Conservation (phyloP, 1,139 yeast genomes). For the Arxiozyma telluris region DNA sequence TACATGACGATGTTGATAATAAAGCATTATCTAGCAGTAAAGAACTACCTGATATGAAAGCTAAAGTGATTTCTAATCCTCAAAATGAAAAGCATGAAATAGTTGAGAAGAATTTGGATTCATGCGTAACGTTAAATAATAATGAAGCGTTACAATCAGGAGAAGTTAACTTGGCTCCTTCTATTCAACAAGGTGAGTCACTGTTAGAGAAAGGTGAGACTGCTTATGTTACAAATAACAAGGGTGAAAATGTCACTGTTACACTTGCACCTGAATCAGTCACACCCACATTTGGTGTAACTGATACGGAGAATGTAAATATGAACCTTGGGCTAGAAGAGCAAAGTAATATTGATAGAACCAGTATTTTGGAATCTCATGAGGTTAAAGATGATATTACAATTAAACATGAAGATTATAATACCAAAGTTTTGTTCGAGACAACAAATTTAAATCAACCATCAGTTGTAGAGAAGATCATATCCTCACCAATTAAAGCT, state of each 20-base stretch:
- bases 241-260: too few species aligned
- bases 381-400: neutral
- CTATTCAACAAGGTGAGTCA: neutral
- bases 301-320: neutral
- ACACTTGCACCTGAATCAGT: neutral
- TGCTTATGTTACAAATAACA: neutral
- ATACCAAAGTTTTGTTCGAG: neutral
- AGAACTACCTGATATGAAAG: neutral
- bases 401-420: too few species aligned
- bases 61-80: neutral
- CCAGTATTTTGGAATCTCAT: neutral
- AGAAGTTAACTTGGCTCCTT: too few species aligned
- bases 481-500: conserved; percentile 14
- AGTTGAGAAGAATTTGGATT: neutral
- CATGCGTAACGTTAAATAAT: neutral
- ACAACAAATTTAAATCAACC: neutral
- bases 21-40: too few species aligned
- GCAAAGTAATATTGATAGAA: too few species aligned
- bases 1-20: neutral
- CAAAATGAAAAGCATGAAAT: neutral
- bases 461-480: conserved; percentile 2
- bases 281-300: neutral
- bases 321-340: neutral
- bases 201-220: too few species aligned
- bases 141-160: neutral